phyloP scores from a whole-genome alignment of 305 asterid species.

The Fraxinus ornus region DNA sequence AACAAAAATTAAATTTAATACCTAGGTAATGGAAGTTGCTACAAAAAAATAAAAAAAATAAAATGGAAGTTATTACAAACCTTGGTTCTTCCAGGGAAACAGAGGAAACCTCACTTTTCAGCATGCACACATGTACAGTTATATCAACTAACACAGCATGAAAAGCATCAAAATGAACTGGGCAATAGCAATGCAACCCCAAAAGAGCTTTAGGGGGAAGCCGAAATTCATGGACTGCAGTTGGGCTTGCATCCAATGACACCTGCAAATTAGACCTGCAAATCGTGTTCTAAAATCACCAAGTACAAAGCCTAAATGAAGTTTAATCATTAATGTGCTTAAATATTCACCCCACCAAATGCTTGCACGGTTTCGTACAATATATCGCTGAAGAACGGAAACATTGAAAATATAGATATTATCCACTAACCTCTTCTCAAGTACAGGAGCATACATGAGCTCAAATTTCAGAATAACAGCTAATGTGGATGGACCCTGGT shows the following conservation, averaged over 20 bases:
- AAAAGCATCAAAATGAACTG: constrained; percentile 87
- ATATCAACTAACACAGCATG: constrained; percentile 89
- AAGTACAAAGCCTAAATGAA: constrained; percentile 12
- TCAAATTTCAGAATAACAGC: constrained; percentile 47
- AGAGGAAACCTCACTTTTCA: constrained; percentile 59
- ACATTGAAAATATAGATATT: constrained; percentile 10
- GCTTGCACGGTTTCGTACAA: not conserved
- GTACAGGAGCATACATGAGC: constrained; percentile 73
- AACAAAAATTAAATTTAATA: not conserved
- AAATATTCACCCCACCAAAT: constrained; percentile 4
- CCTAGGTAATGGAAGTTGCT: constrained; percentile 37
- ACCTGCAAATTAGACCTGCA: constrained; percentile 62
- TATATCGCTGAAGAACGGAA: constrained; percentile 7
- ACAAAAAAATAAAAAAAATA: not conserved
- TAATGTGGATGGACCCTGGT: constrained; percentile 62
- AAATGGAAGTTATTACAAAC: constrained; percentile 47
- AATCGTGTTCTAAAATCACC: constrained; percentile 28
- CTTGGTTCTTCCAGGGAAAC: constrained; percentile 71
- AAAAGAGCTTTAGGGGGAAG: constrained; percentile 84
- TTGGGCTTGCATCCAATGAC: constrained; percentile 67
- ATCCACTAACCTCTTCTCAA: constrained; percentile 69
- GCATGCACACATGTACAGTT: constrained; percentile 68
- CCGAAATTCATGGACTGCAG: constrained; percentile 94
- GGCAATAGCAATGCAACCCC: constrained; percentile 93
- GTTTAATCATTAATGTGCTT: not conserved